These are phyloP conservation scores for Colletotrichum theobromicola DNA, from an alignment of 2,329 filamentous ascomycete genomes.

Conservation along the genomic window DNA sequence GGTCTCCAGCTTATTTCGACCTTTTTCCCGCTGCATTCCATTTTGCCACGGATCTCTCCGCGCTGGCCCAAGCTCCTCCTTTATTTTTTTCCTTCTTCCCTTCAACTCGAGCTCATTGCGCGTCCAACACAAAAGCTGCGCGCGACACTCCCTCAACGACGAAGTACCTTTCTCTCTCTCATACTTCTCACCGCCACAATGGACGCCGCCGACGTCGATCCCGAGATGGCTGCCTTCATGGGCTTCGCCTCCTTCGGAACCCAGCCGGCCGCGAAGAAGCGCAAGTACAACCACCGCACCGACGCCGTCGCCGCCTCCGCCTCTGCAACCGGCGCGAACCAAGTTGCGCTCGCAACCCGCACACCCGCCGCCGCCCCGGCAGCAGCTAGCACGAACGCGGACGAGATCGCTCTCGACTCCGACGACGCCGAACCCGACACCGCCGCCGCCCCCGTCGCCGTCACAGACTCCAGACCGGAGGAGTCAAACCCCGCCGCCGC, in stretches of 20 bases:
- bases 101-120: background rate
- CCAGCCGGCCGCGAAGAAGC: constrained; percentile 63
- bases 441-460: background rate
- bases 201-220: constrained; percentile 25
- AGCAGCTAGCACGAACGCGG: constrained; percentile 35
- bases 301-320: constrained; percentile 53
- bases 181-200: constrained; percentile 6
- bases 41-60: background rate
- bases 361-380: constrained; percentile 13
- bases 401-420: constrained; percentile 52
- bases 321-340: constrained; percentile 36
- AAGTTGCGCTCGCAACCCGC: constrained; percentile 40
- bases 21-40: background rate
- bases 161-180: no score
- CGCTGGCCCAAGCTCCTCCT: constrained; percentile 7
- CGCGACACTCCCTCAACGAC: background rate
- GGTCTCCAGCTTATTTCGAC: constrained; percentile 11
- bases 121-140: background rate
- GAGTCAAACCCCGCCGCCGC: background rate
- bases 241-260: constrained; percentile 76
- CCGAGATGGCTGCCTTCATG: constrained; percentile 69
- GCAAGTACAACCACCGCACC: constrained; percentile 65
- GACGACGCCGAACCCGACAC: constrained; percentile 38
- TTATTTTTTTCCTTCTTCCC: background rate
- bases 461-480: background rate